Evolutionary conservation across 305 asterid genomes (phyloP).

Genomic region (Fraxinus baroniana): DNA sequence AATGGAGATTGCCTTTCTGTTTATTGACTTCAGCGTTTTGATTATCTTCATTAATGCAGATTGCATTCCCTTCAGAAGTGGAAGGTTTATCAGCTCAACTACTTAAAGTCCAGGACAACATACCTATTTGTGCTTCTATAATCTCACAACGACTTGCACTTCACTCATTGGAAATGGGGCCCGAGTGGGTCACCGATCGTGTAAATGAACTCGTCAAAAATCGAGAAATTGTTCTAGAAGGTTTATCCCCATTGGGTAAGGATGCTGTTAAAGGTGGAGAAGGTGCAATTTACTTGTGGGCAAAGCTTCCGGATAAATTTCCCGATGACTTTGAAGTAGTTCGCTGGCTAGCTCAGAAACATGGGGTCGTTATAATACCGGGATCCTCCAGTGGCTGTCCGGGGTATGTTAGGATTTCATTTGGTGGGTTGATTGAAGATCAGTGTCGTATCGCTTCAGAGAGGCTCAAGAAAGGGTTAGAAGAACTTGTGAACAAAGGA

Average conservation of each 20-base stretch:
- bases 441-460: slow-evolving; percentile 62
- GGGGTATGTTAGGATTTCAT: slow-evolving; percentile 75
- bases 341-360: slow-evolving; percentile 72
- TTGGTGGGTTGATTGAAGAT: slow-evolving; percentile 72
- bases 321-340: slow-evolving; percentile 71
- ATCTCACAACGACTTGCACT: slow-evolving; percentile 82
- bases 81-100: slow-evolving; percentile 69
- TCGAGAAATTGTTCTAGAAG: slow-evolving; percentile 64
- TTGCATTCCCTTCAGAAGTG: slow-evolving; percentile 86
- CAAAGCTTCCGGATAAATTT: slow-evolving; percentile 64
- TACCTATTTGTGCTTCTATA: slow-evolving; percentile 92
- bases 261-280: slow-evolving; percentile 87
- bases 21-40: neutral
- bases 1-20: neutral
- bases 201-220: slow-evolving; percentile 70
- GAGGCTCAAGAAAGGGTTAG: slow-evolving; percentile 71
- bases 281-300: slow-evolving; percentile 97
- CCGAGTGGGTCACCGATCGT: slow-evolving; percentile 68
- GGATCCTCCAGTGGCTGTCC: slow-evolving; percentile 75
- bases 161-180: slow-evolving; percentile 78
- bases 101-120: slow-evolving; percentile 94
- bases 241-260: slow-evolving; percentile 73
- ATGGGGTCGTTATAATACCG: slow-evolving; percentile 66
- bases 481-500: slow-evolving; percentile 72
- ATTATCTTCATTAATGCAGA: slow-evolving; percentile 41